Conservation (phyloP, 495 filamentous ascomycete species). For the Annulohypoxylon stygium region DNA sequence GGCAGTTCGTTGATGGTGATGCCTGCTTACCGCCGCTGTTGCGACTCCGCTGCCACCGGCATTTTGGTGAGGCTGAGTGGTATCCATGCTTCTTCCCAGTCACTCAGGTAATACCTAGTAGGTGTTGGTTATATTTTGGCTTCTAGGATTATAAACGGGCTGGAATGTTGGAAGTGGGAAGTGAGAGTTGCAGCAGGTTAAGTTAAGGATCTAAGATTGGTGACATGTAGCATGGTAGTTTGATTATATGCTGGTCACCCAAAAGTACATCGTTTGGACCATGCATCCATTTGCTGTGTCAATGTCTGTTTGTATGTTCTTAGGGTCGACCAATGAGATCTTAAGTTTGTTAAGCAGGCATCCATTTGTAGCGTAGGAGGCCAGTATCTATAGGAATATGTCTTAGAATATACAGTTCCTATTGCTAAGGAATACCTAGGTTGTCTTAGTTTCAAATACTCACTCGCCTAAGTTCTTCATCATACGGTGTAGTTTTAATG, state of each 20-base stretch:
- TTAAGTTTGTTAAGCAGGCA: constrained; percentile 9
- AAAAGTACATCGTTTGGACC: constrained; percentile 18
- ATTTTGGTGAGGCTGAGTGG: not conserved
- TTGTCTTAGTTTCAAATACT: not conserved
- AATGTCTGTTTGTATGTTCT: constrained; percentile 28
- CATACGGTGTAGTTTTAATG: not conserved
- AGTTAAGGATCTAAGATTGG: not conserved
- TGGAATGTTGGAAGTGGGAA: not conserved
- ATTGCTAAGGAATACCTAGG: not conserved
- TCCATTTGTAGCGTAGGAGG: not conserved
- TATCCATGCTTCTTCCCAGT: constrained; percentile 8
- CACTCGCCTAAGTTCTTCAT: not conserved
- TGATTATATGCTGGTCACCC: not conserved
- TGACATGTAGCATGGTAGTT: constrained; percentile 2
- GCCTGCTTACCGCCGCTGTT: not conserved
- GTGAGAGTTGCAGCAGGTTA: not conserved
- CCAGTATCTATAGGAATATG: constrained; percentile 8
- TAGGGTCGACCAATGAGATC: not conserved
- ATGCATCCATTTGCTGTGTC: constrained; percentile 27
- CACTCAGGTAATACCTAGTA: too few species aligned
- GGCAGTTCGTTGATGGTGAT: not conserved
- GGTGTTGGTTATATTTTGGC: constrained; percentile 7
- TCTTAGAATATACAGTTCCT: not conserved
- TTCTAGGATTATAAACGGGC: not conserved
- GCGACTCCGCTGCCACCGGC: not conserved